Conservation (phyloP, 2,329 filamentous ascomycete species). For the Paracoccidioides lutzii region DNA sequence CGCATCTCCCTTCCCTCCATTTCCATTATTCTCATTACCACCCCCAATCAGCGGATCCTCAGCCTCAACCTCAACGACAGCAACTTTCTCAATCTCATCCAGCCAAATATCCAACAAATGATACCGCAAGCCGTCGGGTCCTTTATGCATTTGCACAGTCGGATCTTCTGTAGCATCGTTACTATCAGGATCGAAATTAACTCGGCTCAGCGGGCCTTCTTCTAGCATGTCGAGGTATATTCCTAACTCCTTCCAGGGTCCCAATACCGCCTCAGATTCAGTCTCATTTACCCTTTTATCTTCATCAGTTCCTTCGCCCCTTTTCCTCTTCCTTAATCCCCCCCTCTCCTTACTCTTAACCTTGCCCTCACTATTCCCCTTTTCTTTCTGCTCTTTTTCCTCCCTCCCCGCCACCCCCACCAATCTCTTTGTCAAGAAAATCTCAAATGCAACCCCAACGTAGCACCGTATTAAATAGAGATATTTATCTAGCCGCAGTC, state of each 20-base stretch:
- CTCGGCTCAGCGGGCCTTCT: slow-evolving; percentile 27
- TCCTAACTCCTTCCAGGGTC: slow-evolving; percentile 19
- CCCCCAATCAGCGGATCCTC: slow-evolving; percentile 3
- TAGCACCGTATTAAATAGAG: slow-evolving; percentile 70
- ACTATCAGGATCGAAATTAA: slow-evolving; percentile 20
- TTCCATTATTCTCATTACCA: slow-evolving; percentile 20
- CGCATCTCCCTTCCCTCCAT: neutral
- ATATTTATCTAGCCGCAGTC: slow-evolving; percentile 82
- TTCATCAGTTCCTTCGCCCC: slow-evolving; percentile 9
- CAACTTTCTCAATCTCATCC: slow-evolving; percentile 69
- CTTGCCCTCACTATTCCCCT: slow-evolving; percentile 19
- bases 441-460: slow-evolving; percentile 54
- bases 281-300: slow-evolving; percentile 9
- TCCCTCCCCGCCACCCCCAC: slow-evolving; percentile 3
- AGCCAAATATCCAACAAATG: slow-evolving; percentile 86
- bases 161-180: slow-evolving; percentile 15
- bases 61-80: slow-evolving; percentile 25
- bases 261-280: slow-evolving; percentile 13
- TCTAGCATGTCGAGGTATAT: slow-evolving; percentile 29
- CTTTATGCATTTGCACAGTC: slow-evolving; percentile 33
- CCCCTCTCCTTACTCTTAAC: slow-evolving; percentile 11
- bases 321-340: slow-evolving; percentile 15
- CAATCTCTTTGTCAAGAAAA: slow-evolving; percentile 23
- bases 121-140: slow-evolving; percentile 72
- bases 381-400: slow-evolving; percentile 21